These are phyloP conservation scores for Wickerhamiella allomyrinae DNA, from an alignment of 805 yeast genomes.

Conservation along the genomic window DNA sequence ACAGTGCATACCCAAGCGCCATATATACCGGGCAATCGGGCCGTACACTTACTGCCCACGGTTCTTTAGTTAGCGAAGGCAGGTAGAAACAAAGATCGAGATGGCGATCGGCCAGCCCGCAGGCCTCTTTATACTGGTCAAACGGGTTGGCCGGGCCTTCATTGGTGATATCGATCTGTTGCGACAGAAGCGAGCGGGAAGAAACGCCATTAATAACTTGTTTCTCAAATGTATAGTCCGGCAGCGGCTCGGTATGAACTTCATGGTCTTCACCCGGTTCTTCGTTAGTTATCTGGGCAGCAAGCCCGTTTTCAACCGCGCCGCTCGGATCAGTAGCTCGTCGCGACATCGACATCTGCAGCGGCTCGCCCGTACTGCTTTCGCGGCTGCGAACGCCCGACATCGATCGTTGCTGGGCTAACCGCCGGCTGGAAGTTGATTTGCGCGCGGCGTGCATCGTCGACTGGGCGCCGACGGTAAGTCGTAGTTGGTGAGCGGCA, in stretches of 20 bases:
- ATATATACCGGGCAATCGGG: slow-evolving; percentile 35
- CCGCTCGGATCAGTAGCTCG: neutral
- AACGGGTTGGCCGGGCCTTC: slow-evolving; percentile 11
- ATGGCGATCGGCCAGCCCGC: slow-evolving; percentile 7
- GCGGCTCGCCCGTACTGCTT: neutral
- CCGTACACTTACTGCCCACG: slow-evolving; percentile 25
- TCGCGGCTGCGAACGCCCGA: neutral
- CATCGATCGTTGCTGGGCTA: slow-evolving; percentile 1
- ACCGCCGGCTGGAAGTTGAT: slow-evolving; percentile 3
- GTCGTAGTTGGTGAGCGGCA: slow-evolving; percentile 23
- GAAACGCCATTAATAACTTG: neutral
- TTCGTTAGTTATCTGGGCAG: neutral
- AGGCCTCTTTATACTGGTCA: slow-evolving; percentile 16
- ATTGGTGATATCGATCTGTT: slow-evolving; percentile 3
- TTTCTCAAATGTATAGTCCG: neutral
- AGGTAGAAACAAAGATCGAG: slow-evolving; percentile 23
- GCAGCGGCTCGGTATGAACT: neutral
- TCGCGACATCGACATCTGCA: neutral
- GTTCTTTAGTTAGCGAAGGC: slow-evolving; percentile 19
- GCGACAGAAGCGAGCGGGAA: neutral
- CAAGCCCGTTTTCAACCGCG: neutral
- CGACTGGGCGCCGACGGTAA: slow-evolving; percentile 13
- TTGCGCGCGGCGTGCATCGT: slow-evolving; percentile 1
- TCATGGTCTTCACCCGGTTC: neutral
- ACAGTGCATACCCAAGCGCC: slow-evolving; percentile 41